Conservation (phyloP, 768 basidiomycete genomes). For the Suillus tomentosus region DNA sequence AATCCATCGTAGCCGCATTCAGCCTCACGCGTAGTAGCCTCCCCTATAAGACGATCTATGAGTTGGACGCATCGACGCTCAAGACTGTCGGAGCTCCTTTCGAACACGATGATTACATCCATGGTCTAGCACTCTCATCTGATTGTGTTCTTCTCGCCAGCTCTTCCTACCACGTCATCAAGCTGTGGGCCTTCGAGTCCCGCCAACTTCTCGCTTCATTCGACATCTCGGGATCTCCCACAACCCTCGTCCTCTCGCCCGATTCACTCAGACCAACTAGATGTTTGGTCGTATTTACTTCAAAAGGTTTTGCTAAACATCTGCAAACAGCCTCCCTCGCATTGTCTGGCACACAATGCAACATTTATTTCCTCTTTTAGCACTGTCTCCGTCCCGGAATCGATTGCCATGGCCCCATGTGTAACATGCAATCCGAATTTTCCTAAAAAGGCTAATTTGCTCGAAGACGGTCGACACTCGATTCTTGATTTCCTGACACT, state of each 20-base stretch:
- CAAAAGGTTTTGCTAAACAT: neutral
- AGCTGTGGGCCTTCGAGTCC: no score
- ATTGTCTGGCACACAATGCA: neutral
- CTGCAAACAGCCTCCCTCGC: neutral
- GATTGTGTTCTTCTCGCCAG: neutral
- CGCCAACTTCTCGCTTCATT: no score
- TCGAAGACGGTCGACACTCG: neutral
- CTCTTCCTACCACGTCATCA: no score
- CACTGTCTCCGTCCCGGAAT: neutral
- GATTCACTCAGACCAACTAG: neutral
- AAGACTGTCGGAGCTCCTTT: no score
- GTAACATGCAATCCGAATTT: neutral
- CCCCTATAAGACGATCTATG: no score
- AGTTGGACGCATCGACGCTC: no score
- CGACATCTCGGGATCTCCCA: no score
- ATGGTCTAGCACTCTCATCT: neutral
- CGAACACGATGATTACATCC: neutral
- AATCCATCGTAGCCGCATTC: no score
- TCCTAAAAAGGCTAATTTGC: neutral
- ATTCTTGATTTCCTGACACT: neutral
- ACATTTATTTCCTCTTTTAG: conserved; percentile 1
- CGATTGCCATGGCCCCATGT: neutral
- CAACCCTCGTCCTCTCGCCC: no score
- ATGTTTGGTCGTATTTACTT: neutral
- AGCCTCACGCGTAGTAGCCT: no score